Percentiles rank a stretch among this genome's conserved stretches.
phyloP scores from a whole-genome alignment of 345 rosid genomes.

The Ailanthus altissimus region DNA sequence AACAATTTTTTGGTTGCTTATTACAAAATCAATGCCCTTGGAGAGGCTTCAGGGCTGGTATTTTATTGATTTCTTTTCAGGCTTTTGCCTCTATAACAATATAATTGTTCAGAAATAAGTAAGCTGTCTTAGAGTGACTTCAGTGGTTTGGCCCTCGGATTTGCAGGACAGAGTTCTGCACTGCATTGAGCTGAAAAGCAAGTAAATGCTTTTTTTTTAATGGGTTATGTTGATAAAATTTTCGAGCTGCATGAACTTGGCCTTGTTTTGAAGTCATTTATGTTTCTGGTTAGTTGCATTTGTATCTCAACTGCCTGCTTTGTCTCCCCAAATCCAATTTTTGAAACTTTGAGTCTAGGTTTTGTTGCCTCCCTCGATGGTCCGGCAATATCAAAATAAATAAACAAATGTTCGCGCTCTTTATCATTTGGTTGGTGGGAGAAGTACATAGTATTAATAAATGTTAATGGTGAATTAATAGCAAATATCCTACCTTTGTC shows the following conservation, averaged over 20 bases:
- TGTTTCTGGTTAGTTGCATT: background rate
- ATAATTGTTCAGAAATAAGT: constrained; percentile 34
- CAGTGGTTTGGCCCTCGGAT: constrained; percentile 24
- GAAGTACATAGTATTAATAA: no score
- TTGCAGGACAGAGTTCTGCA: background rate
- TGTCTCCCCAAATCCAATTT: background rate
- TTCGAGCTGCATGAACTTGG: background rate
- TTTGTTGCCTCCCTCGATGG: no score
- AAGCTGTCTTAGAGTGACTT: constrained; percentile 10
- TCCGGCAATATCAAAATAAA: no score
- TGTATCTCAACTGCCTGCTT: background rate
- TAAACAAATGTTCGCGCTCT: no score
- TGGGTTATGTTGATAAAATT: background rate
- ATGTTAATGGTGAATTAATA: no score
- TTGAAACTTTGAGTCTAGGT: no score
- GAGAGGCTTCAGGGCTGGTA: constrained; percentile 21
- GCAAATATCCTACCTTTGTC: no score
- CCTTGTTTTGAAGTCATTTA: background rate
- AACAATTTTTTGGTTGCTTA: constrained; percentile 23
- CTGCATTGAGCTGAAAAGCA: background rate
- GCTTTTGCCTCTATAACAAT: constrained; percentile 25
- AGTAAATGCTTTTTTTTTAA: background rate
- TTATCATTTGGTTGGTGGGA: no score
- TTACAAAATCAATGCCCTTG: constrained; percentile 18
- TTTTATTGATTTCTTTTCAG: constrained; percentile 20